Evolutionary conservation across 2,329 filamentous ascomycete genomes (phyloP), one percentile per base, ranked within the genome.

Genomic region (Curvularia hawaiiensis): DNA sequence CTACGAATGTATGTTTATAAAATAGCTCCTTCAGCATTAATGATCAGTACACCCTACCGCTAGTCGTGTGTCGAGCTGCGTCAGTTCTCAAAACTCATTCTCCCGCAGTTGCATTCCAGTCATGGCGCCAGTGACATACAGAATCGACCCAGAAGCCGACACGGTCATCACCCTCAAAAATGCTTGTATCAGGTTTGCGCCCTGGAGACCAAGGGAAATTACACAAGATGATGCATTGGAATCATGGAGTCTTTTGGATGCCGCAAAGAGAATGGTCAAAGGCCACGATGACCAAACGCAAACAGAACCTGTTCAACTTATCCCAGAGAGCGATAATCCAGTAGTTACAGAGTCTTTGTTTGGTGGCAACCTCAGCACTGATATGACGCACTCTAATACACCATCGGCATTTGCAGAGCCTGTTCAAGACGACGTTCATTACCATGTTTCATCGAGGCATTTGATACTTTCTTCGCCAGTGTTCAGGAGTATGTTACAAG

Each of bases 361-460:
- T 18, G 35, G 35, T 18, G 16, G 35, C 16, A 38, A n/a, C 16
- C 14, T 10, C 35, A 18, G 16, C 35, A n/a, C 16, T 10, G 35
- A 38, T 18, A 18, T 18, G 4, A 18, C 14, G 6, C 35, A 8
- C 7, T 38, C 16, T 38, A 7, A 38, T 38, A 38, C 16, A 14
- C 18, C 3, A 2, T 18, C 40, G 18, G 12, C 3, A 6, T n/a
- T 24, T 44, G 22, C 35, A 1, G 41, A 46, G n/a, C 24, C 22
- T 46, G 39, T 50, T 2, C 20, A 22, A n/a, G n/a, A 38, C 18
- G 41, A 20, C 0, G 24, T 56, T 3, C 48, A 41, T 16, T 56
- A 52, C 20, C 24, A 56, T 22, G 54, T 56, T 8, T 56, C 54
- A 1, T 56, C 54, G 3, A 48, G 54, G 4, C 54, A 56, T 33